Evolutionary conservation across 2,329 filamentous ascomycete genomes (phyloP).

Genomic region (Pseudodiploospora longispora): DNA sequence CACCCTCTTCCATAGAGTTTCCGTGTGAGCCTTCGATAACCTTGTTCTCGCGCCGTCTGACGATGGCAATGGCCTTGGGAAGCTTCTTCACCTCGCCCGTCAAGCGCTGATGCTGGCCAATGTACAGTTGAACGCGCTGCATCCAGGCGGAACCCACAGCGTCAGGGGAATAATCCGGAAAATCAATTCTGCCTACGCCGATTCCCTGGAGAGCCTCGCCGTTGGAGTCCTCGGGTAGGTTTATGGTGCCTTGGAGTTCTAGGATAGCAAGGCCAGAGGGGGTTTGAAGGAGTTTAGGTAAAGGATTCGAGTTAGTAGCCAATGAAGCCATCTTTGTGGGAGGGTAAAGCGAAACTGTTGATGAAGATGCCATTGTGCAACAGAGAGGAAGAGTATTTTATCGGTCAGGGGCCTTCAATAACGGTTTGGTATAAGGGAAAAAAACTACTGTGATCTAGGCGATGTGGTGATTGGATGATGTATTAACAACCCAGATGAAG

Average conservation of each 20-base stretch:
- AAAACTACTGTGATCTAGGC: no score
- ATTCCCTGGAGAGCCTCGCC: slow-evolving; percentile 20
- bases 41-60: slow-evolving; percentile 47
- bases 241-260: slow-evolving; percentile 88
- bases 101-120: slow-evolving; percentile 82
- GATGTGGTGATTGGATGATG: no score
- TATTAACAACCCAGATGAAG: no score
- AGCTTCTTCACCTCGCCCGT: slow-evolving; percentile 87
- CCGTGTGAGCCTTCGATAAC: slow-evolving; percentile 37
- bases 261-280: slow-evolving; percentile 83
- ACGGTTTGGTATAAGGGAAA: no score
- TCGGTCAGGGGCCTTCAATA: no score
- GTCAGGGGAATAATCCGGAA: slow-evolving; percentile 59
- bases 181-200: slow-evolving; percentile 63
- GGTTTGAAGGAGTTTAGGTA: slow-evolving; percentile 79
- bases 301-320: slow-evolving; percentile 37
- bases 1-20: slow-evolving; percentile 23
- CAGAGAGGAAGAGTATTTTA: neutral
- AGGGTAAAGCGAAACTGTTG: slow-evolving; percentile 33
- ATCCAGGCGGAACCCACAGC: slow-evolving; percentile 63
- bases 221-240: slow-evolving; percentile 48
- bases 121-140: slow-evolving; percentile 80
- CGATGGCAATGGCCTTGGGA: slow-evolving; percentile 67
- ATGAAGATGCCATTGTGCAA: slow-evolving; percentile 18
- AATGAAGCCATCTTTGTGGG: slow-evolving; percentile 18